These are phyloP conservation scores for Discostella pseudostelligera DNA, from an alignment of 108 stramenopile genomes.

Conservation along the genomic window DNA sequence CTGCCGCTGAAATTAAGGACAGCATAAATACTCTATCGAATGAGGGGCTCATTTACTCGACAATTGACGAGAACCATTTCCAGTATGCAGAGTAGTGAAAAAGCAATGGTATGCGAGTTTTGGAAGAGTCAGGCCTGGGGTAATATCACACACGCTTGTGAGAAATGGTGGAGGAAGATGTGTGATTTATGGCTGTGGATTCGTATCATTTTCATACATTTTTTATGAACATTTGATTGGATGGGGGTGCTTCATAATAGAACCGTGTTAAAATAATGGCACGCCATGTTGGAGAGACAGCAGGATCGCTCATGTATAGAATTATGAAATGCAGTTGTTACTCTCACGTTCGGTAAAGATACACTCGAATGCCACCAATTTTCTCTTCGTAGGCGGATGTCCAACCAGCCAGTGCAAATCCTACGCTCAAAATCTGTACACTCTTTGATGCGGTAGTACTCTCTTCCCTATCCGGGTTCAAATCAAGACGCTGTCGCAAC, in stretches of 20 bases:
- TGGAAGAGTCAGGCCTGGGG: no score
- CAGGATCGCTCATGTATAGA: no score
- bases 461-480: neutral
- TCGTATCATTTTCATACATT: slow-evolving; percentile 3
- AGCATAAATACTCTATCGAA: slow-evolving; percentile 55
- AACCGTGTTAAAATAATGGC: slow-evolving; percentile 1
- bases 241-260: neutral
- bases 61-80: slow-evolving; percentile 72
- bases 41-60: slow-evolving; percentile 83
- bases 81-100: slow-evolving; percentile 36
- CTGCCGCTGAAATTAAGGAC: slow-evolving; percentile 52
- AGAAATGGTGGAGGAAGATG: neutral
- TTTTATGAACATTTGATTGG: neutral
- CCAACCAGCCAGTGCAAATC: slow-evolving; percentile 40
- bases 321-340: neutral
- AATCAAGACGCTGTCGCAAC: slow-evolving; percentile 15
- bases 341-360: slow-evolving; percentile 19
- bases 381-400: slow-evolving; percentile 18
- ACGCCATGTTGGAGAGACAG: neutral
- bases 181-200: neutral
- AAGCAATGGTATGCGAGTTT: neutral
- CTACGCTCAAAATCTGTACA: slow-evolving; percentile 30
- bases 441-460: neutral
- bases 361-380: slow-evolving; percentile 23
- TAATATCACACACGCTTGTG: no score